Percentiles rank a stretch among this genome's conserved stretches.
Evolutionary conservation across 2,329 filamentous ascomycete genomes (phyloP).

Genomic region (Beauveria bassiana): DNA sequence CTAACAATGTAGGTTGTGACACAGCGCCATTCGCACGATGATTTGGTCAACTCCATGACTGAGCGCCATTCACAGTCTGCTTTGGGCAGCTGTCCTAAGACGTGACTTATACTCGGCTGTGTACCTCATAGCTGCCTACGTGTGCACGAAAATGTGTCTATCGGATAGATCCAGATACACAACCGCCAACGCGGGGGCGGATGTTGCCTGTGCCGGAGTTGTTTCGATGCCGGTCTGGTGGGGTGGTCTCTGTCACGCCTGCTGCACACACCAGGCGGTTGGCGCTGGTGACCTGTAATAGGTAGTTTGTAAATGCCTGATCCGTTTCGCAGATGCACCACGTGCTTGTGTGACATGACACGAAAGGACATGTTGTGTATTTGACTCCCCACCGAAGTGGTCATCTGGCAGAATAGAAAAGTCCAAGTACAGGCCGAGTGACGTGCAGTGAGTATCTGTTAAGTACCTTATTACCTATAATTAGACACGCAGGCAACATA

Average conservation of each 20-base stretch:
- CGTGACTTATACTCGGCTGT: not conserved
- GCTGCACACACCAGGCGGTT: not conserved
- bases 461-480: no score
- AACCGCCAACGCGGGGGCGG: not conserved
- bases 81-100: not conserved
- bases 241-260: not conserved
- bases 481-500: not conserved
- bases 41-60: not conserved
- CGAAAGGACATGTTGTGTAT: not conserved
- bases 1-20: not conserved
- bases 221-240: not conserved
- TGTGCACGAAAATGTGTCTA: not conserved
- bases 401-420: not conserved
- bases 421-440: not conserved
- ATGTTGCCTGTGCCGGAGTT: not conserved
- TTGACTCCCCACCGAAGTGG: not conserved
- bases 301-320: not conserved
- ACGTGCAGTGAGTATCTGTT: not conserved
- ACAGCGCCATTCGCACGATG: not conserved
- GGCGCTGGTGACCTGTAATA: not conserved
- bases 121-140: not conserved
- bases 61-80: not conserved
- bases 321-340: not conserved
- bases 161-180: not conserved
- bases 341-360: not conserved